Evolutionary conservation across 2,329 filamentous ascomycete species (phyloP).

Genomic region (Harringtonia aguacate): DNA sequence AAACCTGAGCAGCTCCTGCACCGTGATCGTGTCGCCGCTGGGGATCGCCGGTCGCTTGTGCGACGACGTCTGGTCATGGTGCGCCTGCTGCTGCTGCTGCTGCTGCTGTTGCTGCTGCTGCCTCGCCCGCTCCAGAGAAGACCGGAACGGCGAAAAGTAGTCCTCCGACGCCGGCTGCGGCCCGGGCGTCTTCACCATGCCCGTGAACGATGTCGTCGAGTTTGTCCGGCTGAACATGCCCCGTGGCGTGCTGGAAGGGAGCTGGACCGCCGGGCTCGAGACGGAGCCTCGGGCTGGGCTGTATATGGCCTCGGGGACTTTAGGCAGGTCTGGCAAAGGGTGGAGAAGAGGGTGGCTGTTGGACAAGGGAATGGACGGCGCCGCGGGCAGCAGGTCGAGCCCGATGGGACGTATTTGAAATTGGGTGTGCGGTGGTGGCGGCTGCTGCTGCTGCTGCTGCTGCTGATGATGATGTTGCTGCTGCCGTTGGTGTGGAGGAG

Average conservation of each 20-base stretch:
- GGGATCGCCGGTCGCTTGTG: slow-evolving; percentile 33
- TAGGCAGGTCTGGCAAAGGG: slow-evolving; percentile 47
- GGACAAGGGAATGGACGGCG: background rate
- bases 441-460: slow-evolving; percentile 4
- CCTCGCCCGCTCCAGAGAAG: background rate
- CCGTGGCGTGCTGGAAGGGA: slow-evolving; percentile 54
- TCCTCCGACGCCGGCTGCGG: slow-evolving; percentile 16
- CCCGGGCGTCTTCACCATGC: slow-evolving; percentile 11
- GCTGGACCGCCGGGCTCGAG: slow-evolving; percentile 51
- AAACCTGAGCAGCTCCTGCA: slow-evolving; percentile 60
- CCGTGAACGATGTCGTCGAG: slow-evolving; percentile 32
- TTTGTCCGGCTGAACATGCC: slow-evolving; percentile 51
- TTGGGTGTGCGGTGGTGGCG: background rate
- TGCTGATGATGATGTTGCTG: background rate
- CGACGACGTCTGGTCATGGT: too few species aligned
- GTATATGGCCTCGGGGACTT: slow-evolving; percentile 65
- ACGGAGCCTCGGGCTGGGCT: slow-evolving; percentile 65
- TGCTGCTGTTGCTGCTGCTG: background rate
- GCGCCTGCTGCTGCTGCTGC: slow-evolving; percentile 5
- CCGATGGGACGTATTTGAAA: slow-evolving; percentile 5
- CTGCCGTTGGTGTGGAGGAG: slow-evolving; percentile 21
- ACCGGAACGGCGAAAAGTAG: slow-evolving; percentile 22
- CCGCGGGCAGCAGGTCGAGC: background rate
- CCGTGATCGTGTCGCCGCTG: slow-evolving; percentile 47
- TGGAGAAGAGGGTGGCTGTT: slow-evolving; percentile 6